Base-by-base conservation (phyloP, 2,329 filamentous ascomycete genomes). In the Colletotrichum sidae region DNA sequence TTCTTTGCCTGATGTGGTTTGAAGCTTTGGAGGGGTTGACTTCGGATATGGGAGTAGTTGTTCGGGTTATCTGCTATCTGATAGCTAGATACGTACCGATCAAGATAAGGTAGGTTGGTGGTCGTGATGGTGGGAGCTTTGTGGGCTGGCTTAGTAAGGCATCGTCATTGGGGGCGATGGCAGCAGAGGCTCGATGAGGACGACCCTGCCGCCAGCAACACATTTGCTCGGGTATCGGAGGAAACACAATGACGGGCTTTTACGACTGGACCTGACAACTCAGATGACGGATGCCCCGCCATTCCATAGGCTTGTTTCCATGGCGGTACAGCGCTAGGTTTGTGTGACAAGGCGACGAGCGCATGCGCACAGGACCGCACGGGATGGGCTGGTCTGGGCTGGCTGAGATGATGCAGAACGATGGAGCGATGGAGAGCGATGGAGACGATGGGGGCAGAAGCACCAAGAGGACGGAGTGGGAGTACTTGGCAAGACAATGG, bases 351-450 rank as follows among this genome's bases (percentile, higher is more conserved):
- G 25, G 37, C 51, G 34, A 41, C 55, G 47, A 52, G 57, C 45
- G 41, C 61, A 64, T 38, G 34, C 59, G 63, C 63, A 66, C 58
- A 66, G 47, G 53, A 52, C 51, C 52, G 46, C 46, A 13, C 37
- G 25, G n/a, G 44, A 49, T 13, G 25, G 47, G 34, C 33, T 51
- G 49, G 13, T 10, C n/a, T 52, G 49, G 11, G 49, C 13, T 17
- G 35, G 49, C 49, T 52, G 49, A 25, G 25, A 25, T 25, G 25
- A 25, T 25, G 25, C 25, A 25, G 25, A 25, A 25, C 25, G 17
- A 17, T 17, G 17, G 17, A 17, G 17, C 25, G 25, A 17, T 25
- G 25, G 25, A 25, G 25, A 25, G 25, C 25, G 25, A 25, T 25
- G 25, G 25, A 25, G 25, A 17, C 4, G 25, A 25, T 25, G 25